Percentiles rank a stretch among this genome's conserved stretches.
phyloP scores from a whole-genome alignment of 192 early-diverging fungal genomes.

The Linnemannia elongata region DNA sequence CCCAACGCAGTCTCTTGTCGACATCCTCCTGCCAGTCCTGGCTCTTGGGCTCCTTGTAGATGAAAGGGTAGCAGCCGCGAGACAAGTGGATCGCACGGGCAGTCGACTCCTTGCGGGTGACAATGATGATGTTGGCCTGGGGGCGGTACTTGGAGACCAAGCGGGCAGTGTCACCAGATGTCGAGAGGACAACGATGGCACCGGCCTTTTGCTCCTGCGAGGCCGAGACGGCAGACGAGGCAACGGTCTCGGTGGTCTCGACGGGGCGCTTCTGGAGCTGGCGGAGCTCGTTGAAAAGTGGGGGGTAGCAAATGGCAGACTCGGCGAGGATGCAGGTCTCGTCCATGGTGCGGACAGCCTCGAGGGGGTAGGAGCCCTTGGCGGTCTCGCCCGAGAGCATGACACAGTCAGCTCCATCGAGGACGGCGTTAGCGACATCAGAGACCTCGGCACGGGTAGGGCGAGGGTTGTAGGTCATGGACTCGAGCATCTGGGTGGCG shows the following conservation, averaged over 20 bases:
- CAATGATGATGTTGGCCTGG: slow-evolving; percentile 89
- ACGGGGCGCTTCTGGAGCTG: slow-evolving; percentile 81
- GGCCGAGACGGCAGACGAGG: slow-evolving; percentile 88
- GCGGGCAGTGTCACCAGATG: slow-evolving; percentile 90
- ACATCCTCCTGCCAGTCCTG: slow-evolving; percentile 88
- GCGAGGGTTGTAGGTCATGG: slow-evolving; percentile 94
- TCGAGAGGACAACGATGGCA: slow-evolving; percentile 91
- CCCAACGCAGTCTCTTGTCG: slow-evolving; percentile 81
- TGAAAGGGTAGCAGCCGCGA: slow-evolving; percentile 86
- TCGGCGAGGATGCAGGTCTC: slow-evolving; percentile 94
- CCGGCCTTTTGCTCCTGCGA: slow-evolving; percentile 88
- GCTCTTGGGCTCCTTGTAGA: slow-evolving; percentile 70
- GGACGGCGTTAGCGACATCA: slow-evolving; percentile 98
- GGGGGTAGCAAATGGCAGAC: slow-evolving; percentile 93
- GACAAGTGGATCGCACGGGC: slow-evolving; percentile 84
- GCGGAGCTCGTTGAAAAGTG: slow-evolving; percentile 92
- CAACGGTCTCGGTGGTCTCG: slow-evolving; percentile 91
- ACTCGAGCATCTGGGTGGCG: slow-evolving; percentile 99
- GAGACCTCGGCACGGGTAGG: slow-evolving; percentile 99
- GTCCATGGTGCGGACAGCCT: slow-evolving; percentile 94
- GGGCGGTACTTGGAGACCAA: slow-evolving; percentile 96
- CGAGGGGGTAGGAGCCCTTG: slow-evolving; percentile 92
- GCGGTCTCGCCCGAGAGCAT: slow-evolving; percentile 99
- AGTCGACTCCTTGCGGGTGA: slow-evolving; percentile 84
- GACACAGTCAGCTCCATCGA: slow-evolving; percentile 98